phyloP scores from a whole-genome alignment of 1,284 basidiomycete species.

The Cryptococcus sp. region DNA sequence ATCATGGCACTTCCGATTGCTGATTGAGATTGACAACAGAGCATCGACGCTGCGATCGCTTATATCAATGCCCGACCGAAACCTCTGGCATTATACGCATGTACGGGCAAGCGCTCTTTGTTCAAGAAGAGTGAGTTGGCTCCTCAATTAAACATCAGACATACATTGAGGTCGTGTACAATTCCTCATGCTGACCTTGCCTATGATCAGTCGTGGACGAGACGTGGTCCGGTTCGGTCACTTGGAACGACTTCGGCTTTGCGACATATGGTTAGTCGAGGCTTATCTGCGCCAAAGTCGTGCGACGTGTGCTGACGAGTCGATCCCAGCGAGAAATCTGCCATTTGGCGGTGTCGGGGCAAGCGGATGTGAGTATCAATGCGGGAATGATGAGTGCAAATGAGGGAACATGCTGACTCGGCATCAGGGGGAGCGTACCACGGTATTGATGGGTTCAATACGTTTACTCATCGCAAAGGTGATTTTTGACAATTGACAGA shows the following conservation, averaged over 20 bases:
- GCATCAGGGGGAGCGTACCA: slow-evolving; percentile 48
- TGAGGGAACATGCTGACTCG: neutral
- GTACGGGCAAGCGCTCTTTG: slow-evolving; percentile 35
- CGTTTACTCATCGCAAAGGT: slow-evolving; percentile 51
- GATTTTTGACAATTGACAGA: slow-evolving; percentile 5
- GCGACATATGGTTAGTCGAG: slow-evolving; percentile 34
- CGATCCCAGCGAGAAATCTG: slow-evolving; percentile 34
- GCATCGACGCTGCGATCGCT: slow-evolving; percentile 70
- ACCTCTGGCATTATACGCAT: slow-evolving; percentile 52
- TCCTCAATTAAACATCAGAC: neutral
- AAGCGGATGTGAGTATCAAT: slow-evolving; percentile 44
- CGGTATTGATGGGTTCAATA: slow-evolving; percentile 49
- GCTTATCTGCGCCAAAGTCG: neutral
- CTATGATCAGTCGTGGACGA: slow-evolving; percentile 35
- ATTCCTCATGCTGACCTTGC: neutral
- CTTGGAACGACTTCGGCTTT: slow-evolving; percentile 51
- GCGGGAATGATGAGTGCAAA: neutral
- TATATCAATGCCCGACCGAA: slow-evolving; percentile 62
- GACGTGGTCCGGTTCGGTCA: slow-evolving; percentile 47
- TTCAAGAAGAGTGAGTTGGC: slow-evolving; percentile 42
- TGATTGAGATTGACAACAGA: slow-evolving; percentile 36
- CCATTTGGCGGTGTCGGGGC: slow-evolving; percentile 54
- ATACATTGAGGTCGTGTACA: too few relatives aligned
- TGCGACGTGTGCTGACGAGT: neutral
- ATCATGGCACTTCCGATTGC: neutral